Evolutionary conservation across 2,329 filamentous ascomycete species (phyloP), one percentile per base, ranked within the genome.

Genomic region (Claviceps spartinae): DNA sequence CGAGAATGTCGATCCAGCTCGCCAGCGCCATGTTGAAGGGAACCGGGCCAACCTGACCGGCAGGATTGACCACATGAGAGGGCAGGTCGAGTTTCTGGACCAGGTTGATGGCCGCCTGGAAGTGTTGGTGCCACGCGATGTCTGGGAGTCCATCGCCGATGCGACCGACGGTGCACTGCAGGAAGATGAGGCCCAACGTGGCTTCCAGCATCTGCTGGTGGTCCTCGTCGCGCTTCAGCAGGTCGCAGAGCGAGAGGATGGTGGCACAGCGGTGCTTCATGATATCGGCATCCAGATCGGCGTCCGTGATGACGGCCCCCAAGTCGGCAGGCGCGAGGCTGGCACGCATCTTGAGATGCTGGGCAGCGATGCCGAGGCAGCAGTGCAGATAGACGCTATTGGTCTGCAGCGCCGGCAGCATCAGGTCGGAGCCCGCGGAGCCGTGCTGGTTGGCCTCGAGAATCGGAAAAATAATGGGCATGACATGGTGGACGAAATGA

Each of bases 71-170:
- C 51, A 91, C 80, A 47, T 82, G 67, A 41, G 77, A 75, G 9
- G 86, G 84, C 41, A 97, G 80, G 54, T 90, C 83, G 37, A 97
- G 82, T 69, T 88, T 90, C 65, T 86, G 81, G 24, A 95, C 86
- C 50, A 97, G 77, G 60, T 83, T 89, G 59, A 86, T 85, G 20
- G 85, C 91, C 3, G 90, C 90, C 66, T 94, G 86, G 72, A 97
- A 96, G 72, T 98, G 93, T 66, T 95, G 87, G 71, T 91, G 87
- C 93, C 93, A 98, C 22, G 90, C 83, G 60, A 97, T 95, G 65
- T 97, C 90, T 16, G 88, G 85, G 24, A 96, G 80, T 47, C 79
- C 79, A 64, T 96, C 88, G 60, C 93, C 85, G 38, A 85, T 82
- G 61, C 87, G 81, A 51, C 91, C 91, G 57, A 97, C 91, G 26